These are phyloP conservation scores for Ophiostoma himal-ulmi DNA, from an alignment of 2,329 filamentous ascomycete species.

Conservation along the genomic window DNA sequence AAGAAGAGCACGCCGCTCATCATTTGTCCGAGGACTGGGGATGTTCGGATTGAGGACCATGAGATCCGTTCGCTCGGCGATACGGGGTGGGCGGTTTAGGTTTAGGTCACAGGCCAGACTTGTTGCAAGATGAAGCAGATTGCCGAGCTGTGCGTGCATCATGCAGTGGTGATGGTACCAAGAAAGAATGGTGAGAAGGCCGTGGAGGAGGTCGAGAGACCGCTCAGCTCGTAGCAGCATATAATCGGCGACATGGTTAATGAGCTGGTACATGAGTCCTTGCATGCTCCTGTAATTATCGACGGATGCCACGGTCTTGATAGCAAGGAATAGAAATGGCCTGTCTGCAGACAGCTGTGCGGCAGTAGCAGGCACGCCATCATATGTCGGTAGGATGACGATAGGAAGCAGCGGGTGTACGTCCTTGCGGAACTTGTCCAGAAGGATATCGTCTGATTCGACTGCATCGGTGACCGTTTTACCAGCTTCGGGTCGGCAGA, in stretches of 20 bases:
- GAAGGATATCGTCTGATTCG: slow-evolving; percentile 43
- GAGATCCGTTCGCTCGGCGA: slow-evolving; percentile 40
- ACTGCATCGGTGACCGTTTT: slow-evolving; percentile 36
- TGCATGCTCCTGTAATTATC: slow-evolving; percentile 44
- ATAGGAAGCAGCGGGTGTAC: slow-evolving; percentile 44
- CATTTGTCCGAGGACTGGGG: slow-evolving; percentile 40
- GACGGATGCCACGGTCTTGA: slow-evolving; percentile 47
- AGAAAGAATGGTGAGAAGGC: slow-evolving; percentile 44
- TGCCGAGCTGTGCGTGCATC: slow-evolving; percentile 48
- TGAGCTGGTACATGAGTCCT: slow-evolving; percentile 45
- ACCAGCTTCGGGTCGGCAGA: slow-evolving; percentile 41
- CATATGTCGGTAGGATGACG: slow-evolving; percentile 36
- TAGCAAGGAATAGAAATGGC: slow-evolving; percentile 46
- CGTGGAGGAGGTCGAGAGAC: slow-evolving; percentile 46
- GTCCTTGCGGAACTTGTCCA: slow-evolving; percentile 41
- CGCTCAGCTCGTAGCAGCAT: slow-evolving; percentile 46
- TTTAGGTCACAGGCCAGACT: slow-evolving; percentile 45
- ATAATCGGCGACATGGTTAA: slow-evolving; percentile 43
- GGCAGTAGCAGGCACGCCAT: slow-evolving; percentile 30
- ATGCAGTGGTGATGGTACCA: slow-evolving; percentile 53
- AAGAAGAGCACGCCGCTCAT: slow-evolving; percentile 48
- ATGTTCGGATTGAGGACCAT: slow-evolving; percentile 39
- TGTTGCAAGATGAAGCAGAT: slow-evolving; percentile 44
- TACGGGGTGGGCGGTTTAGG: slow-evolving; percentile 38
- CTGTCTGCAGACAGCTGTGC: slow-evolving; percentile 36